Conservation (phyloP, 306 rosid species). For the Crotalaria pallida region DNA sequence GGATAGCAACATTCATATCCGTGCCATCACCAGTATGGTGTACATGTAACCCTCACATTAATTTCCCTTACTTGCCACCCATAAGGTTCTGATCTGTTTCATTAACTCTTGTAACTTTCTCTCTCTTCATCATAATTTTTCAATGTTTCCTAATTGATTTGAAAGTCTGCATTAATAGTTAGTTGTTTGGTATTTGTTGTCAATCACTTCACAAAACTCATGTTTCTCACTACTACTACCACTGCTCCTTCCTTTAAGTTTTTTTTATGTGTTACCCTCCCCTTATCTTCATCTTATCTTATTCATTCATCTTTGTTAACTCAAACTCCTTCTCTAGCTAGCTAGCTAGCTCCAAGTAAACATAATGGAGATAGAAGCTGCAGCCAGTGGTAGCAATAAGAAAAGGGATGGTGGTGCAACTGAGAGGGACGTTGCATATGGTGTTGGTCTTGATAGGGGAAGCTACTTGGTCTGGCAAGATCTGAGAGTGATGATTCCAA, state of each 20-base stretch:
- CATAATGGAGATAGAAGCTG: slow-evolving; percentile 59
- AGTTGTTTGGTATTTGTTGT: slow-evolving; percentile 62
- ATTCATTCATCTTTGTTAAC: too few species aligned
- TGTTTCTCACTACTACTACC: background rate
- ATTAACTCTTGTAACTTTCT: slow-evolving; percentile 23
- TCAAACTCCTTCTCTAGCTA: background rate
- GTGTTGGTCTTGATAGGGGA: slow-evolving; percentile 55
- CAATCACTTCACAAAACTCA: background rate
- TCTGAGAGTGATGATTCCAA: slow-evolving; percentile 62
- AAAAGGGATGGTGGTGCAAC: slow-evolving; percentile 5
- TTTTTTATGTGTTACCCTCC: background rate
- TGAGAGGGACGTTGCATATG: background rate
- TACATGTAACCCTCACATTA: slow-evolving; percentile 30
- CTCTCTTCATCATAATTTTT: slow-evolving; percentile 46
- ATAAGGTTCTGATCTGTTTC: slow-evolving; percentile 23
- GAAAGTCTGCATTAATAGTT: slow-evolving; percentile 34
- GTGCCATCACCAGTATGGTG: slow-evolving; percentile 26
- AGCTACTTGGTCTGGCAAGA: slow-evolving; percentile 87
- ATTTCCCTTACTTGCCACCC: slow-evolving; percentile 45
- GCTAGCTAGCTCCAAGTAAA: background rate
- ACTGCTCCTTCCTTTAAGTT: background rate
- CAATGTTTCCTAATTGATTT: slow-evolving; percentile 11
- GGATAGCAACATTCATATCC: slow-evolving; percentile 21
- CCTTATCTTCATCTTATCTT: background rate
- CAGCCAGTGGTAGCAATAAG: background rate